These are phyloP conservation scores for Cercospora zeina DNA, from an alignment of 2,329 filamentous ascomycete species.

Conservation along the genomic window DNA sequence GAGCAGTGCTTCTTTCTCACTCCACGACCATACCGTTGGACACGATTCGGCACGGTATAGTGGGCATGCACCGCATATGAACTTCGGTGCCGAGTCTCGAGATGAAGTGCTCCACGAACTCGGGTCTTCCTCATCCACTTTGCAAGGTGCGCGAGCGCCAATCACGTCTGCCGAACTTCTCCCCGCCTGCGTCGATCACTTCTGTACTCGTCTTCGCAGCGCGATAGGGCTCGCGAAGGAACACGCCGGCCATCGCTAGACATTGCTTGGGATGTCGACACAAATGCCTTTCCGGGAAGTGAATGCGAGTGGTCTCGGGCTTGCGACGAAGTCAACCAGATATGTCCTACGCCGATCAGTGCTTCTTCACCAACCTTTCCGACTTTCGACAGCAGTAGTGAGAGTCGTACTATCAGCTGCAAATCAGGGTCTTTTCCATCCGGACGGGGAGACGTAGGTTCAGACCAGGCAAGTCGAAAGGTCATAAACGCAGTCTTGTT, in stretches of 20 bases:
- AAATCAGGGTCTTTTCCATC: neutral
- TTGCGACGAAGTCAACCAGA: neutral
- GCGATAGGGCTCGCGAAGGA: constrained; percentile 5
- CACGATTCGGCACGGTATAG: neutral
- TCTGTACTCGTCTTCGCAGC: constrained; percentile 8
- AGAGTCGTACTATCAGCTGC: neutral
- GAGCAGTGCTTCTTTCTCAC: constrained; percentile 7
- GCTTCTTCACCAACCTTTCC: neutral
- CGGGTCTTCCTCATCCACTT: constrained; percentile 13
- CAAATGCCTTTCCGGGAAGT: neutral
- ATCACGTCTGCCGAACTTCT: constrained; percentile 2
- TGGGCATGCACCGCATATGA: constrained; percentile 12
- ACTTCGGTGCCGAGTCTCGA: constrained; percentile 9
- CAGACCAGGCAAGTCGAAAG: neutral
- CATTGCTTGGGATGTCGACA: constrained; percentile 1
- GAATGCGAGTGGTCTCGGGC: neutral
- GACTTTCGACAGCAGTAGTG: neutral
- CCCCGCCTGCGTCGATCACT: constrained; percentile 8
- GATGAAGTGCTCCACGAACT: constrained; percentile 10
- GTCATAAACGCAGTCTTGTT: neutral
- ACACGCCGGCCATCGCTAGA: constrained; percentile 9
- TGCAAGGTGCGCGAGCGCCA: constrained; percentile 9
- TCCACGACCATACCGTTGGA: neutral
- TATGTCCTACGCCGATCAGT: neutral
- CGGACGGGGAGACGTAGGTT: neutral